phyloP scores from a whole-genome alignment of 106 monocot genomes.

The Narthecium ossifragum region DNA sequence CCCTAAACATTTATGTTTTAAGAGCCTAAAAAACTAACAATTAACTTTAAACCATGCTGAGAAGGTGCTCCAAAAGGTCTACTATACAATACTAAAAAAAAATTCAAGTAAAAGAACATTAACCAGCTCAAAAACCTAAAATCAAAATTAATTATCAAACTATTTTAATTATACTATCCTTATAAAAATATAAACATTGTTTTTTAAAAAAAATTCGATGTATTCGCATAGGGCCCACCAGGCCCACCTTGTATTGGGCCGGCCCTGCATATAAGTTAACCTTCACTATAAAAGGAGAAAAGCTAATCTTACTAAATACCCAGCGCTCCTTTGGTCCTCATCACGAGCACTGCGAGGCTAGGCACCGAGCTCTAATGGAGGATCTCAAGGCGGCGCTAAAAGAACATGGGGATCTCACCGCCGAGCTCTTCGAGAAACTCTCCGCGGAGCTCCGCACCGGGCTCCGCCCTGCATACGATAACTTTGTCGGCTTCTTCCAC shows the following conservation, averaged over 20 bases:
- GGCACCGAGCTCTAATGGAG: conserved; percentile 43
- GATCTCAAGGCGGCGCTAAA: conserved; percentile 56
- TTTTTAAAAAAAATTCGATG: too few relatives aligned
- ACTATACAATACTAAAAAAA: too few relatives aligned
- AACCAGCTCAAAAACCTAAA: too few relatives aligned
- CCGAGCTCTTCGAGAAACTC: conserved; percentile 48
- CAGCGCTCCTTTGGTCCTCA: not conserved
- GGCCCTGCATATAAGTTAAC: not conserved
- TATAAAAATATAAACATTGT: not conserved
- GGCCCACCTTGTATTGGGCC: too few relatives aligned
- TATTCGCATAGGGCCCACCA: too few relatives aligned
- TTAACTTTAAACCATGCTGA: too few relatives aligned
- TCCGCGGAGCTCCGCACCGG: conserved; percentile 60
- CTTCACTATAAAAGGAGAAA: not conserved
- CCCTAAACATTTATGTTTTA: too few relatives aligned
- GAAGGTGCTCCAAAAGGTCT: too few relatives aligned
- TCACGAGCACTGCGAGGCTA: too few relatives aligned
- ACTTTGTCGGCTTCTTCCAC: conserved; percentile 73
- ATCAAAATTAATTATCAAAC: not conserved
- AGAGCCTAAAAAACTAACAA: too few relatives aligned
- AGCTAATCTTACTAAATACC: not conserved
- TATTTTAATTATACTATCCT: not conserved
- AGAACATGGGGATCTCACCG: conserved; percentile 64
- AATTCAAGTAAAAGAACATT: too few relatives aligned
- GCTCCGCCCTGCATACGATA: conserved; percentile 51